Evolutionary conservation across 2,329 filamentous ascomycete species (phyloP), one percentile per base, ranked within the genome.

Genomic region (Parastagonospora nodorum): DNA sequence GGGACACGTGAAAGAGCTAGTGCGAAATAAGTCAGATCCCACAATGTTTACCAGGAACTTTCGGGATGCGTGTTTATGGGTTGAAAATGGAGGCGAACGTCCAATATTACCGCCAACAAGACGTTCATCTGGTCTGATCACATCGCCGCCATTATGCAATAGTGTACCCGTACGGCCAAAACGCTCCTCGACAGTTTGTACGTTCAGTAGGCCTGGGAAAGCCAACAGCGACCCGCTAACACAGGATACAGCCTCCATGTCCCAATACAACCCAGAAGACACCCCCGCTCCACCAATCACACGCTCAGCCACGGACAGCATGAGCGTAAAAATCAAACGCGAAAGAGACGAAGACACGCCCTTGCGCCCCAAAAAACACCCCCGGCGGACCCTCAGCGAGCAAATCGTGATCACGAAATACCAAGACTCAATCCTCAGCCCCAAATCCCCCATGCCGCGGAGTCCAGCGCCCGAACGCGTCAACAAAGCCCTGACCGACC

Each of bases 111-210:
- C 56, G 9, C 58, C 60, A 9, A 53, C 62, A 11, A 50, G 58
- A 6, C 57, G 61, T 30, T 53, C 56, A 31, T 65, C 61, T n/a
- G 61, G 58, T 19, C 45, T 59, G 27, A 51, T 51, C 35, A 50
- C 40, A 9, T 54, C 57, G 19, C 50, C 58, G 7, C 50, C 41
- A 16, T 10, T 42, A 32, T 33, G 42, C n/a, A 60, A 64, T 6
- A 45, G 42, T 4, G 45, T 62, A 12, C 42, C 55, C n/a, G 60
- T 62, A 79, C 85, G 53, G 87, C 88, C 19, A 86, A 86, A 68
- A 76, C 78, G 15, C 84, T 87, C 12, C 75, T 92, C 37, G 84
- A 85, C 7, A 75, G 83, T 28, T 84, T 90, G 11, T 88, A 84
- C 83, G 83, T 88, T 47, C 69, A 73, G 11, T 76, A 85, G 27